Evolutionary conservation across 192 early-diverging fungal species (phyloP).

Genomic region (Coemansia sp.): DNA sequence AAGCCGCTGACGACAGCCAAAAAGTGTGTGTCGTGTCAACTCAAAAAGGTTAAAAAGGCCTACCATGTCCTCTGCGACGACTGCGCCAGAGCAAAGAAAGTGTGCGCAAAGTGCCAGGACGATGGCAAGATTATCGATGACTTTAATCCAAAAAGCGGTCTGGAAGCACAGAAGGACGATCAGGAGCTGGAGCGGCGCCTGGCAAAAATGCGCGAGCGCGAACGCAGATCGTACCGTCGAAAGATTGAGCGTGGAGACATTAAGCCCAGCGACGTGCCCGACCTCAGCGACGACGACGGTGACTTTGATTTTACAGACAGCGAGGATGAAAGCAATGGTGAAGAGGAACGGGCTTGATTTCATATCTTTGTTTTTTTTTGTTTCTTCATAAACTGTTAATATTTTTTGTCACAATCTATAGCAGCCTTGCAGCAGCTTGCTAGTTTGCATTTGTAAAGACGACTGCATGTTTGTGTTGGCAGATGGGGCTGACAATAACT

Average conservation of each 20-base stretch:
- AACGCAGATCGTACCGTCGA: slow-evolving; percentile 76
- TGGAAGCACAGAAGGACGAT: slow-evolving; percentile 65
- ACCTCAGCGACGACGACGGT: slow-evolving; percentile 42
- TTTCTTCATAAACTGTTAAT: background rate
- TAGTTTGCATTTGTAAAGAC: background rate
- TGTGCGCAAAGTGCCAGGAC: slow-evolving; percentile 92
- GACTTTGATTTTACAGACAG: slow-evolving; percentile 53
- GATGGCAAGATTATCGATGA: slow-evolving; percentile 61
- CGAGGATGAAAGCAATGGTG: slow-evolving; percentile 25
- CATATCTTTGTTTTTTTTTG: background rate
- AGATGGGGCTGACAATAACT: slow-evolving; percentile 54
- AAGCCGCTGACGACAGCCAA: slow-evolving; percentile 91
- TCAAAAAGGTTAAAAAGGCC: slow-evolving; percentile 84
- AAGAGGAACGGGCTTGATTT: background rate
- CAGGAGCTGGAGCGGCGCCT: slow-evolving; percentile 74
- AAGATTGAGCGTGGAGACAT: slow-evolving; percentile 81
- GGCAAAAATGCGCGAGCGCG: slow-evolving; percentile 72
- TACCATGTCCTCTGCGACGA: slow-evolving; percentile 92
- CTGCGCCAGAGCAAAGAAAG: slow-evolving; percentile 76
- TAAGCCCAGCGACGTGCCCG: slow-evolving; percentile 35
- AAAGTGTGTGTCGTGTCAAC: slow-evolving; percentile 72
- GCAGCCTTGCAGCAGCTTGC: background rate
- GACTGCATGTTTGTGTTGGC: slow-evolving; percentile 2
- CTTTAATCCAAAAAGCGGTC: slow-evolving; percentile 62
- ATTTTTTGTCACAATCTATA: background rate